These are phyloP conservation scores for Beverwykella pulmonaria DNA, from an alignment of 495 filamentous ascomycete genomes.

Conservation along the genomic window DNA sequence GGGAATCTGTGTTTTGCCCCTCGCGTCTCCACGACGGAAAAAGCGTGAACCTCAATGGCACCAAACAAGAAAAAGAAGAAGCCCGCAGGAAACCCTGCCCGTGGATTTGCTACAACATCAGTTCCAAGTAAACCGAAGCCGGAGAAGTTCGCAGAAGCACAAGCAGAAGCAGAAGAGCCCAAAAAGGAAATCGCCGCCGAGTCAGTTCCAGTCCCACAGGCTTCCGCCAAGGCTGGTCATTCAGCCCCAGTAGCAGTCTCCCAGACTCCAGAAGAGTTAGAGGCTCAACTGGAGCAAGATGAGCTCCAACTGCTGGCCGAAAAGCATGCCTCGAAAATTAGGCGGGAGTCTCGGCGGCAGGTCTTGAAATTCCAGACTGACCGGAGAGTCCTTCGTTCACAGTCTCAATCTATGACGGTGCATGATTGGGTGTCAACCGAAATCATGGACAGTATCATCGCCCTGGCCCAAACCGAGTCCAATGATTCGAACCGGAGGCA, in stretches of 20 bases:
- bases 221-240: not conserved
- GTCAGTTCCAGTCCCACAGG: not conserved
- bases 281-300: slow-evolving; percentile 76
- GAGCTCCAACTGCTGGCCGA: slow-evolving; percentile 83
- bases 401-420: slow-evolving; percentile 68
- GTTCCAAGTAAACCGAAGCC: slow-evolving; percentile 68
- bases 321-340: slow-evolving; percentile 67
- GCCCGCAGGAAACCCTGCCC: slow-evolving; percentile 75
- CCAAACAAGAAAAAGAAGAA: slow-evolving; percentile 75
- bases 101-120: slow-evolving; percentile 91
- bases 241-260: slow-evolving; percentile 22
- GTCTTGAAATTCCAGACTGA: slow-evolving; percentile 76
- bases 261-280: slow-evolving; percentile 77
- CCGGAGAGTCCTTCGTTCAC: slow-evolving; percentile 70
- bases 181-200: slow-evolving; percentile 21
- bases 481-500: slow-evolving; percentile 47
- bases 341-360: slow-evolving; percentile 60
- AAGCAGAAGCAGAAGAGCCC: not conserved
- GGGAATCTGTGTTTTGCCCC: not conserved
- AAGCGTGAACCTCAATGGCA: not conserved
- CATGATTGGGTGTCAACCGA: slow-evolving; percentile 79
- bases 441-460: slow-evolving; percentile 72
- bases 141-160: slow-evolving; percentile 32
- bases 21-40: not conserved
- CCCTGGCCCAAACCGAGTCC: slow-evolving; percentile 52